Conservation (phyloP, 2,329 filamentous ascomycete genomes). For the Verticillium alfalfae region DNA sequence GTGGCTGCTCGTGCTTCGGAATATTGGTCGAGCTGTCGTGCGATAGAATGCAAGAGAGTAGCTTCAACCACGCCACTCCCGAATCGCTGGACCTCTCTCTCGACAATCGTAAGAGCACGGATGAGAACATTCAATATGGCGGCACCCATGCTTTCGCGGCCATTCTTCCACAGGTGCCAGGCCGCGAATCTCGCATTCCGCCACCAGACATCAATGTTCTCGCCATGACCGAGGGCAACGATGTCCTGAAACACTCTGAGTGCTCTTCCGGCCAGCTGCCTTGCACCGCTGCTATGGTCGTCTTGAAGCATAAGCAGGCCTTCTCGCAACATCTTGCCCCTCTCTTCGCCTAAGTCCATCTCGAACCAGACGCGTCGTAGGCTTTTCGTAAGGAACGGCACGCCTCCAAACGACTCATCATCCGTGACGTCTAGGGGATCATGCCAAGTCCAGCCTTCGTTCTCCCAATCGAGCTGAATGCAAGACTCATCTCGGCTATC, state of each 20-base stretch:
- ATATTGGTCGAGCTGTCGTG: slow-evolving; percentile 8
- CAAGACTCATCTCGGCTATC: slow-evolving; percentile 30
- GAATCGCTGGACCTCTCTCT: slow-evolving; percentile 20
- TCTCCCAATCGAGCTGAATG: slow-evolving; percentile 58
- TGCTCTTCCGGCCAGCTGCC: slow-evolving; percentile 50
- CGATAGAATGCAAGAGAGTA: slow-evolving; percentile 11
- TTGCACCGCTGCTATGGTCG: slow-evolving; percentile 55
- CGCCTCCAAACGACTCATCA: slow-evolving; percentile 39
- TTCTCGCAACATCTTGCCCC: slow-evolving; percentile 35
- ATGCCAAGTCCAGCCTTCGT: slow-evolving; percentile 53
- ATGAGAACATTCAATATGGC: slow-evolving; percentile 48
- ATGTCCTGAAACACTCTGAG: slow-evolving; percentile 34
- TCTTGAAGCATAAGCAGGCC: slow-evolving; percentile 44
- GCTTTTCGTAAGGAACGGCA: slow-evolving; percentile 53
- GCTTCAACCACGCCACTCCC: slow-evolving; percentile 8
- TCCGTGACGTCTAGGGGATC: slow-evolving; percentile 44
- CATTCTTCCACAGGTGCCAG: slow-evolving; percentile 62
- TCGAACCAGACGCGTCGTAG: slow-evolving; percentile 56
- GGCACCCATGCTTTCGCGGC: slow-evolving; percentile 61
- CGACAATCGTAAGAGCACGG: slow-evolving; percentile 34
- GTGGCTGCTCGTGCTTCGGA: slow-evolving; percentile 15
- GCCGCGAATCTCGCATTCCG: slow-evolving; percentile 44
- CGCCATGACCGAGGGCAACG: neutral
- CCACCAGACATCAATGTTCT: slow-evolving; percentile 45
- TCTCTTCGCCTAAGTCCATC: slow-evolving; percentile 37